Base-by-base conservation (phyloP, 139 green algal genomes). In the Chlorella sp. region DNA sequence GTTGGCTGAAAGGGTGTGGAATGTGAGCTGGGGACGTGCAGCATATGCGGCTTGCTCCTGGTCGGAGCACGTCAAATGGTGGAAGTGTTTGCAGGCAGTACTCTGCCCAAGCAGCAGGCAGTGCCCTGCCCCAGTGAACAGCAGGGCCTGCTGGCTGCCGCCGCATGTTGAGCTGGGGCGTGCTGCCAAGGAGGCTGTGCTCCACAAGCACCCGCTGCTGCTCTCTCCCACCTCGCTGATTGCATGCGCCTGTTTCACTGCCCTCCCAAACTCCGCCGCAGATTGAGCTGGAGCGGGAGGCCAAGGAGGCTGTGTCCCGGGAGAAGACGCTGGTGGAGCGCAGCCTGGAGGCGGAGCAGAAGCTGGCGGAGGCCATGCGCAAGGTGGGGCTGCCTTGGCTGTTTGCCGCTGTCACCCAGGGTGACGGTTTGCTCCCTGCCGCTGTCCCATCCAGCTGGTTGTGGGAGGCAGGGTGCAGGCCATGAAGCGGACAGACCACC, bases 321-420 rank as follows among this genome's bases (percentile, higher is more conserved):
- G 89, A 92, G 76, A 69, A 70, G 28, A 7, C 39, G 2, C 44
- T 92, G 55, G 84, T 88, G 23, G 78, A 92, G 64, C 81, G 71
- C 13, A 64, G 81, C 17, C 81, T 92, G 56, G 55, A 74, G 51
- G 89, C 89, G n/a, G 89, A 92, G 76, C 41, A 78, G 44, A 71
- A 55, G 12, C 81, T 89, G 74, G 85, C 76, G 56, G 86, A 88
- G 38, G 74, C 86, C 18, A 63, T 90, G 62, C 28, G 55, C 36
- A 62, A 85, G 76, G 76, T 62, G 36, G 28, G 72, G 13, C 25
- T 6, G 70, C 4, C 38, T 20, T 16, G 11, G 7, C 17, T 30
- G 4, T 38, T 44, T 25, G 30, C 1, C 11, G 65, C 44, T 16
- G 44, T 51, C 6, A 16, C 9, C 7, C 7, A 51, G 44, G 9